Conservation (phyloP, 1,284 basidiomycete genomes). For the Athelia sp. region DNA sequence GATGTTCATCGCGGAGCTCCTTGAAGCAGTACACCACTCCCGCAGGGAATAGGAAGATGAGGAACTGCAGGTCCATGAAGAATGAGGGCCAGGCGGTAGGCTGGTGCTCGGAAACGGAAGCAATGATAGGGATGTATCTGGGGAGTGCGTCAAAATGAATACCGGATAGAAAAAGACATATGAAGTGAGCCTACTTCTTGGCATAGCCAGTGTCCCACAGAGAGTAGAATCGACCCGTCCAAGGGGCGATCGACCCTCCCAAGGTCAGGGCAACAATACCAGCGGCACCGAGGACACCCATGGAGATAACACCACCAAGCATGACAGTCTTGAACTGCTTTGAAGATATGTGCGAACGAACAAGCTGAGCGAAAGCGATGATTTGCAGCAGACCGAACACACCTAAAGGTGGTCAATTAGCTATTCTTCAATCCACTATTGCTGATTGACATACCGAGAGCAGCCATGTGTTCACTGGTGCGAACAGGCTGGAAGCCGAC, state of each 20-base stretch:
- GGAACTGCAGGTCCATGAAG: conserved; percentile 98
- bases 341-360: conserved; percentile 86
- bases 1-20: conserved; percentile 92
- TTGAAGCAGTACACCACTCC: conserved; percentile 94
- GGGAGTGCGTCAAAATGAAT: conserved; percentile 7
- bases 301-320: conserved; percentile 62
- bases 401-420: conserved; percentile 35
- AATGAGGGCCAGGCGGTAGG: conserved; percentile 99
- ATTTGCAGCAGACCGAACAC: conserved; percentile 98
- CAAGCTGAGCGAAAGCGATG: conserved; percentile 89
- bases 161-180: conserved; percentile 5
- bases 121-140: conserved; percentile 96
- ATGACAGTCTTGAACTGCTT: conserved; percentile 91
- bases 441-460: conserved; percentile 58
- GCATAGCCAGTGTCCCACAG: conserved; percentile 99
- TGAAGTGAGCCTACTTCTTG: conserved; percentile 65
- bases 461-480: conserved; percentile 99
- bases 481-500: conserved; percentile 98
- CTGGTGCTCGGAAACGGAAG: conserved; percentile 99
- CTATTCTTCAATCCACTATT: conserved; percentile 3
- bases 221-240: conserved; percentile 99
- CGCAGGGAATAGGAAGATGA: conserved; percentile 97
- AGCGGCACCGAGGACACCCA: conserved; percentile 69
- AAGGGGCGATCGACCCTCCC: conserved; percentile 95
- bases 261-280: conserved; percentile 82